Evolutionary conservation across 1,284 basidiomycete species (phyloP), one percentile per base, ranked within the genome.

Genomic region (Bjerkandera adusta): DNA sequence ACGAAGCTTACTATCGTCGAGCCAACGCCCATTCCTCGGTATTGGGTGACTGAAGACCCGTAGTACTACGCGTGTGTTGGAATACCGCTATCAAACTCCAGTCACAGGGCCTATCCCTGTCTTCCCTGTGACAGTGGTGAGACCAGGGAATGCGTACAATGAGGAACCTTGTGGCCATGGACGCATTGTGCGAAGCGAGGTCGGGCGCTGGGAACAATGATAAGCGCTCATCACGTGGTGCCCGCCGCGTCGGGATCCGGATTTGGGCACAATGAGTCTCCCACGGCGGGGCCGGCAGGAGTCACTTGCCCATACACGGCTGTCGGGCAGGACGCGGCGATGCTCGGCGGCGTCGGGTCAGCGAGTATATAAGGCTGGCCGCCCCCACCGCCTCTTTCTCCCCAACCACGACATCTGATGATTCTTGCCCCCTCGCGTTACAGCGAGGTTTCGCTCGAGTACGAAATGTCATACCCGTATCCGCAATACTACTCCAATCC

Each of bases 361-460:
- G 33, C 24, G 26, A 16, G 36, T 50, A 51, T 51, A 51, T 30
- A 51, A 33, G 29, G 25, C 10, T 27, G 40, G 34, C 25, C 15
- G 24, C 45, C 25, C 37, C 33, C 21, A 26, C 27, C 36, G 29
- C 21, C 36, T 37, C 33, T 35, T 40, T 42, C 16, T 40, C 25
- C 33, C 25, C 16, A 21, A 43, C 49, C 49, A 41, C 49, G 21
- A 46, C 48, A 30, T 45, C 49, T 45, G 20, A 47, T 51, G 49
- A 40, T 47, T 41, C 32, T 43, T 20, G 45, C 27, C 29, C 49
- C 44, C 13, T 12, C 15, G 21, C 30, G 41, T 36, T 32, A 45
- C 20, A 39, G 25, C 39, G 40, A 43, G 16, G 16, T 16, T 18
- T 32, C 36, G 35, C 27, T 36, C 34, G 34, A 48, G 27, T 22